These are phyloP conservation scores for Aspergillus bridgeri DNA, from an alignment of 495 filamentous ascomycete genomes.

Conservation along the genomic window DNA sequence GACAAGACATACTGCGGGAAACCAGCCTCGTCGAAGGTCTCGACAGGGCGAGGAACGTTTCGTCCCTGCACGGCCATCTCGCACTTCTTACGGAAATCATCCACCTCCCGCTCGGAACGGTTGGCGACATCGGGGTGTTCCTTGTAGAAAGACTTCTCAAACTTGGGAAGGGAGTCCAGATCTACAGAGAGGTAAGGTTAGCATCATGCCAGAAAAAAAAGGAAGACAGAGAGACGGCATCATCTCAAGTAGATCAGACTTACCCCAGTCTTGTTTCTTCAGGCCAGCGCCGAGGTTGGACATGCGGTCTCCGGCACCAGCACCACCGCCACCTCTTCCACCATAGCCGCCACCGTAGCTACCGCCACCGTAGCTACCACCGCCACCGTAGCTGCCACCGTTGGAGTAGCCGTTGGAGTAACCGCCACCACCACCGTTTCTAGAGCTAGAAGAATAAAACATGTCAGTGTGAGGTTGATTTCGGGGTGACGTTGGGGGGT, in stretches of 20 bases:
- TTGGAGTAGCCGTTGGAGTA: slow-evolving; percentile 51
- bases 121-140: slow-evolving; percentile 74
- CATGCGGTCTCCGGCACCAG: slow-evolving; percentile 85
- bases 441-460: slow-evolving; percentile 29
- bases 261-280: slow-evolving; percentile 85
- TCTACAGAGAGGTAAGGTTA: slow-evolving; percentile 52
- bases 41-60: slow-evolving; percentile 85
- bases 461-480: slow-evolving; percentile 15
- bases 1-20: slow-evolving; percentile 96
- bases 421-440: slow-evolving; percentile 42
- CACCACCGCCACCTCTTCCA: slow-evolving; percentile 48
- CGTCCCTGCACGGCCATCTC: slow-evolving; percentile 73
- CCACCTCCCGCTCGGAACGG: slow-evolving; percentile 75
- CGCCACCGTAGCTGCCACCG: slow-evolving; percentile 39
- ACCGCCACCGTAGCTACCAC: slow-evolving; percentile 55
- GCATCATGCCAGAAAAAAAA: slow-evolving; percentile 10
- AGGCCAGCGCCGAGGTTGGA: slow-evolving; percentile 80
- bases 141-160: slow-evolving; percentile 99
- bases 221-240: no score
- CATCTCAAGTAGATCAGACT: slow-evolving; percentile 25
- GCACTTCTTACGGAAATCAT: slow-evolving; percentile 77
- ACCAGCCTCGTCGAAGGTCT: slow-evolving; percentile 95
- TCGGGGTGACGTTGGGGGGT: not conserved
- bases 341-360: slow-evolving; percentile 52
- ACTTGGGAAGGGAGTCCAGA: slow-evolving; percentile 77